Base-by-base conservation (phyloP, 106 monocot genomes). In the Gastrodia elata region DNA sequence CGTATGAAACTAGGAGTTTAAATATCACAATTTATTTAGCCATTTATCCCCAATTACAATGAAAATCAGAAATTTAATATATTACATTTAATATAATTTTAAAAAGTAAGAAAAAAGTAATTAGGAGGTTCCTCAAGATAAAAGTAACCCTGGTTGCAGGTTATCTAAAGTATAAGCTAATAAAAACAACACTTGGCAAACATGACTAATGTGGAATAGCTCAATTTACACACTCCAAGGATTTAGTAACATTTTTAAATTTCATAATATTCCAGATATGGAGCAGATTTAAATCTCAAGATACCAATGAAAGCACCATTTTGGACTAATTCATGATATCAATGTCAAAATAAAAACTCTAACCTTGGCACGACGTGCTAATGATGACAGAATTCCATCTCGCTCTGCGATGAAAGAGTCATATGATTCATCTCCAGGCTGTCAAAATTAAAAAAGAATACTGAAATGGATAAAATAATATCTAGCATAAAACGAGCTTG, bases 301-400 rank as follows among this genome's bases (percentile, higher is more conserved):
- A 2, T 13, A 32, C 61, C 32, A 32, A 61, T 30, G 22, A 61
- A 61, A 0, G 32, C 27, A 32, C 30, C 32, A 61, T 61, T 14
- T 61, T 61, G 32, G 30, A 61, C 32, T 32, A 61, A 32, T 14
- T 61, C 28, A 61, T 3, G 32, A 33, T 32, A 61, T 32, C 61
- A 61, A 33, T 37, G 20, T 33, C 37, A 67, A 37, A 37, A 67
- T 67, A 67, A 69, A 69, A 69, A 69, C 22, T 73, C 80, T 39
- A 16, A 96, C 96, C 92, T 88, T 85, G 35, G 96, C 96, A 64
- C 96, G 89, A 22, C 89, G 82, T 57, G 89, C 92, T 67, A 96
- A 79, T 36, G 96, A 96, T 38, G 77, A 77, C 48, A 96, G 84
- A 58, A 96, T 96, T 25, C 83, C 90, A 73, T 88, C 75, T 81